phyloP scores from a whole-genome alignment of 345 rosid genomes.

The Eucalyptus camaldulensis region DNA sequence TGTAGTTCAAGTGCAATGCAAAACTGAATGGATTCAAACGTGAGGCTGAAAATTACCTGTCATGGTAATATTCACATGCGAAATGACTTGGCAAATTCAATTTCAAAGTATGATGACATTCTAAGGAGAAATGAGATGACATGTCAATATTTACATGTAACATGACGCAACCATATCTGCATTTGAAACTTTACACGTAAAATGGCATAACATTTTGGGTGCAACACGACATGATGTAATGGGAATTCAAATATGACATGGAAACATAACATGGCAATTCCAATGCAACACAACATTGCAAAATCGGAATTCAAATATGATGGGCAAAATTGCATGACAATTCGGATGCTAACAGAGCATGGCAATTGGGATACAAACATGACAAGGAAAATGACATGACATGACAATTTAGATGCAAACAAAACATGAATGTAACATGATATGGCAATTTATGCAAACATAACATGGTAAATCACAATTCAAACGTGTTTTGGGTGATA shows the following conservation, averaged over 20 bases:
- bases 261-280: not conserved
- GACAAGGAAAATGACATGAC: not conserved
- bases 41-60: not conserved
- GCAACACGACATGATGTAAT: not conserved
- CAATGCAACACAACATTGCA: not conserved
- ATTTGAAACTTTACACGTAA: not conserved
- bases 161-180: not conserved
- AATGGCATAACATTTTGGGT: no score
- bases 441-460: not conserved
- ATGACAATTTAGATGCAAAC: not conserved
- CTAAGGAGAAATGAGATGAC: not conserved
- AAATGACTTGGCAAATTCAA: not conserved
- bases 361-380: not conserved
- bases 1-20: not conserved
- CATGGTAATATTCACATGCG: not conserved
- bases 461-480: not conserved
- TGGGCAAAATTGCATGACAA: not conserved
- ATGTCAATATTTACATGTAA: not conserved
- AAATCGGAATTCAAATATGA: not conserved
- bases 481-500: not conserved
- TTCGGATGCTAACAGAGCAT: not conserved
- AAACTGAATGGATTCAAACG: not conserved
- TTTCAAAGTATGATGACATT: not conserved
- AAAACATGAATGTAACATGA: not conserved
- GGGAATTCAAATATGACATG: not conserved